phyloP scores from a whole-genome alignment of 352 stramenopile species.

The Globisporangium iwayamae region DNA sequence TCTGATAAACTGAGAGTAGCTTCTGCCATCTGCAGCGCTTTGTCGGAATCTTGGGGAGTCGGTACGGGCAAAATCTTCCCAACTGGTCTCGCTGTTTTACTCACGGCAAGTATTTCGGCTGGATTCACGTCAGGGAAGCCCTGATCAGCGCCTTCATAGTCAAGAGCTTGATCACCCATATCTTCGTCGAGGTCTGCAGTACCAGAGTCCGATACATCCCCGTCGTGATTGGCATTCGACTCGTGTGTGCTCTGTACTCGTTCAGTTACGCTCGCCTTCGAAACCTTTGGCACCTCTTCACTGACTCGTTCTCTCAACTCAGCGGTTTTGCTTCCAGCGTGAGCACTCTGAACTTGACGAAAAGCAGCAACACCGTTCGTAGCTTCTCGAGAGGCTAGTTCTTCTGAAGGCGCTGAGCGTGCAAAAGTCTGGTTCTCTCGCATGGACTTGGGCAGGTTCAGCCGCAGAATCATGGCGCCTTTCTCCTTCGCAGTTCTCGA shows the following conservation, averaged over 20 bases:
- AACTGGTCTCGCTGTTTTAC: background rate
- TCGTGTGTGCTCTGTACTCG: slow-evolving; percentile 5
- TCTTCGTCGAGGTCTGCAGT: slow-evolving; percentile 36
- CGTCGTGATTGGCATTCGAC: slow-evolving; percentile 15
- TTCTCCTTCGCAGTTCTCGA: background rate
- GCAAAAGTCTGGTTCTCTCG: background rate
- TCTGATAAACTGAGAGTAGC: slow-evolving; percentile 2
- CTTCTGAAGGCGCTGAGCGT: background rate
- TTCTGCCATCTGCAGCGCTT: background rate
- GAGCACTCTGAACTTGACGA: background rate
- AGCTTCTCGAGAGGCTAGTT: background rate
- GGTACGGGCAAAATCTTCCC: background rate
- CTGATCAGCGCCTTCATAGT: background rate
- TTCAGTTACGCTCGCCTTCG: background rate
- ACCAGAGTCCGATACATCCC: slow-evolving; percentile 35
- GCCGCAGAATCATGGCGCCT: background rate
- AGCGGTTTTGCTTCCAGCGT: background rate
- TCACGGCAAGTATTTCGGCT: background rate
- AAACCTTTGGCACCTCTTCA: background rate
- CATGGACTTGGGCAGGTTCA: slow-evolving; percentile 4
- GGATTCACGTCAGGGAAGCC: background rate
- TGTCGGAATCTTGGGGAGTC: background rate
- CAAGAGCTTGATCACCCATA: slow-evolving; percentile 28
- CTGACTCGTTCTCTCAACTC: background rate
- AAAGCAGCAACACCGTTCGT: background rate